Evolutionary conservation across 2,329 filamentous ascomycete species (phyloP).

Genomic region (Graphilbum fragrans): DNA sequence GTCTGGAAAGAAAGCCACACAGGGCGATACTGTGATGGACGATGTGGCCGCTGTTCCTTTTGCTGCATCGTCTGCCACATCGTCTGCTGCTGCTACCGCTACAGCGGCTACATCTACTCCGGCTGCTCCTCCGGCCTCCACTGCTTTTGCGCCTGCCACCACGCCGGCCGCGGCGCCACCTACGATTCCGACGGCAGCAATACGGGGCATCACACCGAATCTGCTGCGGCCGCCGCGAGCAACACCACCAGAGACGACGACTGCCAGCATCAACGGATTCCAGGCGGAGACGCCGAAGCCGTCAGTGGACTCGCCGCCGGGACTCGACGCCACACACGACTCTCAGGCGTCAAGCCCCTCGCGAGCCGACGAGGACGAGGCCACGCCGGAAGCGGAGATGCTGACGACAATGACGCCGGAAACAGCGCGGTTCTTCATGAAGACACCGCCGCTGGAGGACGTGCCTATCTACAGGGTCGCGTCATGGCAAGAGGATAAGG

Average conservation of each 20-base stretch:
- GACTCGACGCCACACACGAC: conserved; percentile 2
- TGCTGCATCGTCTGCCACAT: background rate
- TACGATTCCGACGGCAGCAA: background rate
- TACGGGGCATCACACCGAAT: background rate
- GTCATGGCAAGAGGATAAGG: conserved; percentile 35
- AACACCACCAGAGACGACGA: background rate
- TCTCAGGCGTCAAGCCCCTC: conserved; percentile 31
- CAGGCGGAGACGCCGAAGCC: background rate
- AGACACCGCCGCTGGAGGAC: conserved; percentile 41
- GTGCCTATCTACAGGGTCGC: conserved; percentile 34
- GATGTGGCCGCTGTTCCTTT: background rate
- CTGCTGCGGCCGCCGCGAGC: conserved; percentile 1
- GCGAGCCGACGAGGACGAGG: conserved; percentile 34
- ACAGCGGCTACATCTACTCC: background rate
- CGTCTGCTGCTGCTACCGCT: background rate
- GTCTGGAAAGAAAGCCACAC: background rate
- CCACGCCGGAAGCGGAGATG: conserved; percentile 38
- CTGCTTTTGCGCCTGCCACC: too few relatives aligned
- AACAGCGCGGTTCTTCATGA: conserved; percentile 35
- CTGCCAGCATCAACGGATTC: background rate
- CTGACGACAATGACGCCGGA: conserved; percentile 36
- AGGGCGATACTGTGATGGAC: background rate
- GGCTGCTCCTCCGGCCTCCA: background rate
- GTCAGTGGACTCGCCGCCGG: conserved; percentile 4
- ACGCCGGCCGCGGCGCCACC: background rate